These are phyloP conservation scores for Ceratocystis lukuohia DNA, from an alignment of 2,329 filamentous ascomycete species.

Conservation along the genomic window DNA sequence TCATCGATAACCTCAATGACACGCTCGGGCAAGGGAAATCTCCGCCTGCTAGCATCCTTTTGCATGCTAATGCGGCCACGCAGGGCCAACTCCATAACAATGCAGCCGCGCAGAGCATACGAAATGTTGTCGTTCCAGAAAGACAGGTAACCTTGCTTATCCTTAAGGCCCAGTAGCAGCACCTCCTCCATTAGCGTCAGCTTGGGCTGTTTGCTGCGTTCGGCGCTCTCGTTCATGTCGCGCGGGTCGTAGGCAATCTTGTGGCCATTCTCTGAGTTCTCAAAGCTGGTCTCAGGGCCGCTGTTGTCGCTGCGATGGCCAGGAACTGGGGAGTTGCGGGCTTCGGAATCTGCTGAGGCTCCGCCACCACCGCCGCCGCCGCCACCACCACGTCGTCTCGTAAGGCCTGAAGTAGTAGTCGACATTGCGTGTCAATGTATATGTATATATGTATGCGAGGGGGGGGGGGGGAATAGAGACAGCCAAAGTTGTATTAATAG, in stretches of 20 bases:
- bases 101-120: conserved; percentile 92
- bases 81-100: conserved; percentile 94
- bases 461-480: background rate
- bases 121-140: conserved; percentile 99
- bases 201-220: conserved; percentile 95
- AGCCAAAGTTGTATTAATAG: background rate
- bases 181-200: conserved; percentile 98
- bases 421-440: conserved; percentile 11
- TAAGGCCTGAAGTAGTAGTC: conserved; percentile 36
- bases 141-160: conserved; percentile 96
- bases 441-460: background rate
- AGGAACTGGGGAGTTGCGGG: conserved; percentile 27
- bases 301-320: conserved; percentile 48
- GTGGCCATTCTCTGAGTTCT: conserved; percentile 87
- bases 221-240: conserved; percentile 92
- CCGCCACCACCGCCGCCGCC: conserved; percentile 41
- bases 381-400: conserved; percentile 54
- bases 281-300: conserved; percentile 70
- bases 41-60: conserved; percentile 80
- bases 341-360: conserved; percentile 43
- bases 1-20: conserved; percentile 96
- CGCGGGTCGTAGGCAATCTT: conserved; percentile 96
- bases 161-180: conserved; percentile 84
- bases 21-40: conserved; percentile 84
- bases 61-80: conserved; percentile 96